Evolutionary conservation across 2,329 filamentous ascomycete genomes (phyloP), one percentile per base, ranked within the genome.

Genomic region (Talaromyces sp.): DNA sequence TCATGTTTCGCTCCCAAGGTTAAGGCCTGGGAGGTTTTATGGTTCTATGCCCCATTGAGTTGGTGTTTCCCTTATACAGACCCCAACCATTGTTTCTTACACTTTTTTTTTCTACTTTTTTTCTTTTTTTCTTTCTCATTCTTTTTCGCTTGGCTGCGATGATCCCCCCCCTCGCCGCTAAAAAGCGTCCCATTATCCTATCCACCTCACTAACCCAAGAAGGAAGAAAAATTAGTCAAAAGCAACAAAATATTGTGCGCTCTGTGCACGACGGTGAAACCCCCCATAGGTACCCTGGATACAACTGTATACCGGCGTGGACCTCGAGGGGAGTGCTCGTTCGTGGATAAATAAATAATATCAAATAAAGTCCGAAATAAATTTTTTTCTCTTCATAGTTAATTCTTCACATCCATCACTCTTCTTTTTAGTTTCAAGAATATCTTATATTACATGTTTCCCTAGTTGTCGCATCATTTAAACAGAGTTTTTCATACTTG

Each of bases 121-220:
- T n/a, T n/a, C n/a, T 46, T 39, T 24, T 16, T 30, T 16, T 11
- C 30, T 47, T 44, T 24, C 17, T 14, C 29, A 16, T 47, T 43
- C 45, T 45, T 52, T 56, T 53, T 59, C 51, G 39, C 57, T 56
- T 54, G 55, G 49, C 53, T 47, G 44, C 33, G 56, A 61, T 61
- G 61, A 63, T 63, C 59, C 52, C 41, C 52, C 41, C 61, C 51
- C 52, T 56, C 45, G 39, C 45, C 43, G 47, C 51, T 56, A 47
- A 29, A 40, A 24, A 40, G n/a, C n/a, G 49, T 56, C 41, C 39
- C 32, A 54, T 45, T 19, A 52, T 55, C 37, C 51, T 48, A 53
- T 54, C 52, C 51, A 57, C 49, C 32, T 54, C 30, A 54, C 35
- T 49, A 33, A 49, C 24, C 40, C 24, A 42, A 57, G 62, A 55